Evolutionary conservation across 352 stramenopile genomes (phyloP), one percentile per base, ranked within the genome.

Genomic region (Pythium folliculosum): DNA sequence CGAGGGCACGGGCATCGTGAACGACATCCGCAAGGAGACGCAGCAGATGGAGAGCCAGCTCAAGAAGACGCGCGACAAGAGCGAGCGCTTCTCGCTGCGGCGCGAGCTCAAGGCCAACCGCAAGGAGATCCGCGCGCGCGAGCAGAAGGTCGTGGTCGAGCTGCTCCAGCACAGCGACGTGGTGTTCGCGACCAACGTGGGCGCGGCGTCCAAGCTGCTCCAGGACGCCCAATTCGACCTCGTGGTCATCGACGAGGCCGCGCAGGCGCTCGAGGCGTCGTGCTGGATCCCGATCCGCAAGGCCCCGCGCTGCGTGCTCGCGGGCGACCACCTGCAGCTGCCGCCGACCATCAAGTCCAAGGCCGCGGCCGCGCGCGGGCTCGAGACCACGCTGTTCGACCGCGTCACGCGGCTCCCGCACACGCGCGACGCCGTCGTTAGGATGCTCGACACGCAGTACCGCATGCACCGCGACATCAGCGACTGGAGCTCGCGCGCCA

Each of bases 221-320:
- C 81, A 90, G 22, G 75, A 92, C 54, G 77, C 95, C 47, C 78
- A 80, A 25, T 99, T 99, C 70, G 97, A 99, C 76, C 59, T 99
- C 16, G 91, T 98, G 8, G 82, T 99, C 56, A 98, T 99, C 68
- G 97, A 99, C 72, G 97, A 99, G 61, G 97, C 97, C 2, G 98
- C 97, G 10, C 96, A 99, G 76, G 95, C 94, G 17, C 76, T 99
- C n/a, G 97, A 99, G 72, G 91, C 87, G 10, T 97, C 90, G 16
- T 99, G 95, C 59, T 99, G 96, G 96, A 97, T 99, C 68, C 96
- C 96, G 5, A 96, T 99, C 23, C 73, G 99, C 19, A 91, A 96
- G 67, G 94, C 90, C 5, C 90, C 85, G 70, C 82, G 90, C 1
- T 92, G 94, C 60, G 90, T 97, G 9, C 77, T 98, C 16, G 92